Evolutionary conservation across 1,139 yeast genomes (phyloP), one percentile per base, ranked within the genome.

Genomic region (Arxiozyma heterogenica): DNA sequence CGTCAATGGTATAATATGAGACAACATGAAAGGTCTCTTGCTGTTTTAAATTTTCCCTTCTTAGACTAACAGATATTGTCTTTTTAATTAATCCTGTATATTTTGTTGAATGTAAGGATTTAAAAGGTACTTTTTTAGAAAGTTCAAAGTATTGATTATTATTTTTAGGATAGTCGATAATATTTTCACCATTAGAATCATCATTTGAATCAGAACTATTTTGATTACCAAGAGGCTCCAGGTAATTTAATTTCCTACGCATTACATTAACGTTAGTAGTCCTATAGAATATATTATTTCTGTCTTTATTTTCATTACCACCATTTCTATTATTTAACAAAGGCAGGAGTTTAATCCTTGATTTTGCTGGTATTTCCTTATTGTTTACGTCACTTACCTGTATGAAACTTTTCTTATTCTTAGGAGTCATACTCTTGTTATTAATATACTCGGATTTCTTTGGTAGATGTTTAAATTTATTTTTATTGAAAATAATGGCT

Each of bases 31-130:
- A 79, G 0, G 88, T 82, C 61, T 80, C 82, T 45, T 58, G 59
- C 20, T 51, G 52, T 38, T 53, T 55, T 12, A 48, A 51, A 30
- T 56, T 42, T 17, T 58, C 61, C 43, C 73, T 71, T 52, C 68
- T 61, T 54, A 72, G 64, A 4, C 80, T 78, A 20, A 89, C 73
- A 5, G 91, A 82, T 59, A 90, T 75, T 0, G 97, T 87, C 68
- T 89, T 89, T 68, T 90, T 90, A 56, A 89, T 81, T 50, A 90
- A 75, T 0, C 96, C 96, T 54, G 81, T 80, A 54, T 83, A 86
- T 64, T 84, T 84, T 64, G 84, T 84, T 7, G 85, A 84, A 62
- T 82, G 55, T 1, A 54, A 51, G 2, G 59, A 50, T 47, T 54
- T 51, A 20, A 54, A 45, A 7, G 56, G 49, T 11, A 41, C n/a